Base-by-base conservation (phyloP, 768 basidiomycete genomes). In the Trametes cubensis region DNA sequence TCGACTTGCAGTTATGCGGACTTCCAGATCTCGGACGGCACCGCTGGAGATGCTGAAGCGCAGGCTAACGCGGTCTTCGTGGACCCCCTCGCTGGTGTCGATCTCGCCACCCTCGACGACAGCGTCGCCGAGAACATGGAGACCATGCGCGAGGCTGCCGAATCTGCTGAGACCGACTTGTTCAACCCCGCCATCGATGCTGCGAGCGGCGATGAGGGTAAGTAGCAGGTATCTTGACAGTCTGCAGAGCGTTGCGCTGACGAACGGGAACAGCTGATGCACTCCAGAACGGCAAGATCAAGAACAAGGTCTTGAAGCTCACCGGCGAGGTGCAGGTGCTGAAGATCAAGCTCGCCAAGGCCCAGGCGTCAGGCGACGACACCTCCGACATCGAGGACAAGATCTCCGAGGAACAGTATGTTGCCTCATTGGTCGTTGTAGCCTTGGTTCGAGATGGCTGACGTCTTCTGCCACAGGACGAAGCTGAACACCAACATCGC, bases 241-340 rank as follows among this genome's bases (percentile, higher is more conserved):
- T 15, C 25, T 15, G 7, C 5, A 28, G 11, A 34, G 30, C 15
- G 47, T 23, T 50, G 11, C 34, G 25, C 17, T 47, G 46, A 21
- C 46, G n/a, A 20, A 5, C 8, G 46, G 25, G 17, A 21, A 6
- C 7, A 75, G 44, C 45, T 14, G 69, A 60, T 40, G 77, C 75
- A 7, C 74, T 79, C 50, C 66, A 71, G 55, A 67, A 67, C 60
- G 78, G 78, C 44, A 78, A 78, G 73, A 78, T 74, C 62, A 73
- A 78, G 76, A 79, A 79, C 74, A 79, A 79, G 72, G 78, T 79
- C 28, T 66, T 79, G 26, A 79, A 79, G 71, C 71, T 79, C 58
- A 77, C 76, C 42, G 77, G 72, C 18, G 71, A 73, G 52, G 70
- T 71, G n/a, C 75, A 77, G 66, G 70, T 61, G 42, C 66, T 74